These are phyloP conservation scores for Beauveria medogensis DNA, from an alignment of 2,329 filamentous ascomycete species.

Conservation along the genomic window DNA sequence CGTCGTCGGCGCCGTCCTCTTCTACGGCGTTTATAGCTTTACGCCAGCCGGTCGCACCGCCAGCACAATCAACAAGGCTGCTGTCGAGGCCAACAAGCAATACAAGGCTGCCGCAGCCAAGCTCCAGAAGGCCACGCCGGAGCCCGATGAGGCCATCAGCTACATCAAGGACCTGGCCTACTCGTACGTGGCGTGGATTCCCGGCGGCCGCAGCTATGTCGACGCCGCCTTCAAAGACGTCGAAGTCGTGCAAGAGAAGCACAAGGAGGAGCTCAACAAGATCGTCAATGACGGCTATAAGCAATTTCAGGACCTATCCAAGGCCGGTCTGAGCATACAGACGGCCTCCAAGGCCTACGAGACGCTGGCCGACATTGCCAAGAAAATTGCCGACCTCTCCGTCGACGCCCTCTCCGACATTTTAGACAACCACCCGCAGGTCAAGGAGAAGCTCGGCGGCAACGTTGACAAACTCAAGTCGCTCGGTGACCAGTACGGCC, in stretches of 20 bases:
- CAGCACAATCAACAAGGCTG: constrained; percentile 37
- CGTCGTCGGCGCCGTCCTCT: constrained; percentile 31
- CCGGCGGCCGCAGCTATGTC: constrained; percentile 60
- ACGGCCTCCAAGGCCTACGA: constrained; percentile 54
- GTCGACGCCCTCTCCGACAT: constrained; percentile 57
- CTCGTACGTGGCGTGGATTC: constrained; percentile 64
- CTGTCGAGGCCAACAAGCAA: constrained; percentile 50
- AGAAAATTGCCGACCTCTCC: constrained; percentile 52
- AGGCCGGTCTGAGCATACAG: constrained; percentile 52
- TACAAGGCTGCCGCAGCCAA: constrained; percentile 52
- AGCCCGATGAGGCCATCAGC: constrained; percentile 57
- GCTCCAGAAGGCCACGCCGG: constrained; percentile 54
- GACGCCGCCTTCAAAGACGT: constrained; percentile 63
- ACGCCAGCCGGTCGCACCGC: constrained; percentile 35
- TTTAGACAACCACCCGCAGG: constrained; percentile 62
- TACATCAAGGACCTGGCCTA: constrained; percentile 59
- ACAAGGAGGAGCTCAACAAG: constrained; percentile 61
- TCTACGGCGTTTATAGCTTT: constrained; percentile 36
- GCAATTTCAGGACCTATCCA: constrained; percentile 54
- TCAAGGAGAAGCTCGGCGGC: constrained; percentile 65
- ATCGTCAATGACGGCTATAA: constrained; percentile 60
- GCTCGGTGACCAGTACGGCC: constrained; percentile 61
- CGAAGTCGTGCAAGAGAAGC: constrained; percentile 58
- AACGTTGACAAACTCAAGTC: constrained; percentile 61
- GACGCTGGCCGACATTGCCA: constrained; percentile 53